Evolutionary conservation across 805 yeast species (phyloP), one percentile per base, ranked within the genome.

Genomic region (Kodamaea fukazawae): DNA sequence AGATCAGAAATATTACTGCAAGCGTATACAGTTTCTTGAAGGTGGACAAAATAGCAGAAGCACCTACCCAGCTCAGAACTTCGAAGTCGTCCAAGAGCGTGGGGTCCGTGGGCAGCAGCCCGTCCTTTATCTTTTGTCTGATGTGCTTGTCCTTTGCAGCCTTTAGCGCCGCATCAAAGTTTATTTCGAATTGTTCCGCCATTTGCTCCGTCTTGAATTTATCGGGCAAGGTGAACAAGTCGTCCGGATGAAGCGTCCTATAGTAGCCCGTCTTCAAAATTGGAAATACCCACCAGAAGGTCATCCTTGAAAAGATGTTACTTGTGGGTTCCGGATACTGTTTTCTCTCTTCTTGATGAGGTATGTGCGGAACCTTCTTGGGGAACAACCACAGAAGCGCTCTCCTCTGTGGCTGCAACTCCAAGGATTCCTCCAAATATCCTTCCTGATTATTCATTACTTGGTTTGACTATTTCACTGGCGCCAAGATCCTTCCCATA

Each of bases 201-300:
- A 65, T 55, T 6, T 43, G 34, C 29, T 60, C 57, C 17, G 67
- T 65, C 36, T 60, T 58, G 17, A 63, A 16, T 46, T 17, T 26
- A 6, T 14, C 49, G 57, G 61, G 56, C 38, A 40, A 54, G 4
- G 56, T 16, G 37, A 50, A 49, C 18, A 84, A 55, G 59, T 86
- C 93, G 32, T 76, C 72, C 1, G 84, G 79, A 29, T 75, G 76
- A 30, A 86, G 60, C 0, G 90, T 83, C 51, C 93, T 70, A 55
- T 78, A 80, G 57, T 85, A 85, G 6, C 95, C 93, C 5, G 75
- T 74, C 8, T 58, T 61, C 67, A 86, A 60, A 28, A 85, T 49
- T 0, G 89, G 89, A 13, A 61, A 51, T 33, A 85, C 58, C 90
- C 91, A 86, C 78, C 81, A 72, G 54, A 83, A 78, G 3, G 36